These are phyloP conservation scores for Remersonia thermophila DNA, from an alignment of 2,329 filamentous ascomycete genomes.

Conservation along the genomic window DNA sequence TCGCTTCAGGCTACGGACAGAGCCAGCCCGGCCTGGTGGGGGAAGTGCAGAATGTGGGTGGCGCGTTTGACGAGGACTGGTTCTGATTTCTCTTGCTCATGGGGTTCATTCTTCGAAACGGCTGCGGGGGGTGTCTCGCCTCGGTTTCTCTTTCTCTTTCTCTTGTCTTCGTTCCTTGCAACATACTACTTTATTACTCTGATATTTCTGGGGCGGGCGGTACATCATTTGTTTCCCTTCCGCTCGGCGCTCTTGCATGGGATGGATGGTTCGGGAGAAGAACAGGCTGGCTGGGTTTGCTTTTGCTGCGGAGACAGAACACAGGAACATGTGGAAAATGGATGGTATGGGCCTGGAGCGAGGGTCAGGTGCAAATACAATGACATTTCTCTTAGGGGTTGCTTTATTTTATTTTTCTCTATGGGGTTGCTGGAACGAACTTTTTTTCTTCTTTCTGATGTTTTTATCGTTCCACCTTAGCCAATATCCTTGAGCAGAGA, in stretches of 20 bases:
- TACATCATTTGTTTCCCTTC: neutral
- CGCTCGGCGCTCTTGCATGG: neutral
- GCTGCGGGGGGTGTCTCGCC: too few relatives aligned
- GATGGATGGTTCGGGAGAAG: neutral
- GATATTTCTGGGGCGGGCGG: too few relatives aligned
- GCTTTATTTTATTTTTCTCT: too few relatives aligned
- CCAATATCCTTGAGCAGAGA: too few relatives aligned
- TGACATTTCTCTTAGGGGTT: too few relatives aligned
- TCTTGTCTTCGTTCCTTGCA: neutral
- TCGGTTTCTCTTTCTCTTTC: neutral
- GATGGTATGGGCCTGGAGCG: neutral
- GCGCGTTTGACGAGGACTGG: neutral
- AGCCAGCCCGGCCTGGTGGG: neutral
- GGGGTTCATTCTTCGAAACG: too few relatives aligned
- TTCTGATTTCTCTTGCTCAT: neutral
- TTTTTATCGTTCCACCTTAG: too few relatives aligned
- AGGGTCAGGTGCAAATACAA: too few relatives aligned
- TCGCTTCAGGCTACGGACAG: too few relatives aligned
- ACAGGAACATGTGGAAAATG: neutral
- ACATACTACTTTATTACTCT: too few relatives aligned
- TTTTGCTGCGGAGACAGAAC: neutral
- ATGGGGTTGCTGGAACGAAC: too few relatives aligned
- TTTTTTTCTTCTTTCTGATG: too few relatives aligned
- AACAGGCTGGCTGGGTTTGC: neutral
- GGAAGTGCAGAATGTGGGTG: slow-evolving; percentile 3